phyloP scores from a whole-genome alignment of 179 eudicot genomes.

The Patellifolia procumbens region DNA sequence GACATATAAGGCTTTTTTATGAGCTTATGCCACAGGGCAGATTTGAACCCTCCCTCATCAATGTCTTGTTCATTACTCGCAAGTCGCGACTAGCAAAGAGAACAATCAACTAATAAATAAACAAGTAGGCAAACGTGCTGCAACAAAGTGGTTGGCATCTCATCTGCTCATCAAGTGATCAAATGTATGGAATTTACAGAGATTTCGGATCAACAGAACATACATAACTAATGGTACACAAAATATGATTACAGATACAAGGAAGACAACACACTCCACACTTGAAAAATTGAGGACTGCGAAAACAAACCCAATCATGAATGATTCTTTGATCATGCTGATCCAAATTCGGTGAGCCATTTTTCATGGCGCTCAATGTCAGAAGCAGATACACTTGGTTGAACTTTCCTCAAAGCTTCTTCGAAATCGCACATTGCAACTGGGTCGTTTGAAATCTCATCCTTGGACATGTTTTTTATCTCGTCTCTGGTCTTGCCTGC shows the following conservation, averaged over 20 bases:
- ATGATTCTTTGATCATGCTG: slow-evolving; percentile 51
- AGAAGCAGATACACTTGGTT: slow-evolving; percentile 86
- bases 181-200: slow-evolving; percentile 6
- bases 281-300: neutral
- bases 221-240: slow-evolving; percentile 11
- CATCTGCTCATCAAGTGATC: neutral
- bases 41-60: neutral
- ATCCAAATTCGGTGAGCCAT: slow-evolving; percentile 88
- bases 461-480: slow-evolving; percentile 96
- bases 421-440: slow-evolving; percentile 94
- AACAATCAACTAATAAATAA: neutral
- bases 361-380: slow-evolving; percentile 96
- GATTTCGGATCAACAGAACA: neutral
- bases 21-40: neutral
- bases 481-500: slow-evolving; percentile 96
- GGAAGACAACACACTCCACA: slow-evolving; percentile 20
- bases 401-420: slow-evolving; percentile 89
- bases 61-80: neutral
- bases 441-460: slow-evolving; percentile 89
- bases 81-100: neutral
- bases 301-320: slow-evolving; percentile 2
- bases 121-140: neutral
- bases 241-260: slow-evolving; percentile 22
- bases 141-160: neutral
- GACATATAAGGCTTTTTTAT: too few species aligned